These are phyloP conservation scores for Parmelia sp. DNA, from an alignment of 495 filamentous ascomycete genomes.

Conservation along the genomic window DNA sequence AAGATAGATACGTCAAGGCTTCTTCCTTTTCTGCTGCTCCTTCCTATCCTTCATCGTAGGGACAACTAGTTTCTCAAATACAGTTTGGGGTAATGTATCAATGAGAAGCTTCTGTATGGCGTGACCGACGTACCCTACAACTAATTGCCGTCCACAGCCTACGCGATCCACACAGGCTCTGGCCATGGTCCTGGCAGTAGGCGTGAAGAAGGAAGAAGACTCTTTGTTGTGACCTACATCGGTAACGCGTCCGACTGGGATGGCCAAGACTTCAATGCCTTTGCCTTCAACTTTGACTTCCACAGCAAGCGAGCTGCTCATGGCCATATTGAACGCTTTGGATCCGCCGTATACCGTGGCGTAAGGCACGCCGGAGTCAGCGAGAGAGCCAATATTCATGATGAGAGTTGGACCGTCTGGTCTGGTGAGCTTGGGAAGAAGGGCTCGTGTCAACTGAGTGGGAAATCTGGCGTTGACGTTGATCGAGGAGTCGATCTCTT, in stretches of 20 bases:
- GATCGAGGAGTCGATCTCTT: slow-evolving; percentile 29
- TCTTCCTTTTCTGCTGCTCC: not conserved
- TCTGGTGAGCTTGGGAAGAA: slow-evolving; percentile 32
- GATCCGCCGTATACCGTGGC: slow-evolving; percentile 43
- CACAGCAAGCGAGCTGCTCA: slow-evolving; percentile 32
- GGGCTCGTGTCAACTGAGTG: slow-evolving; percentile 37
- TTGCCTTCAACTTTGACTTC: slow-evolving; percentile 14
- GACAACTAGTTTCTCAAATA: not conserved
- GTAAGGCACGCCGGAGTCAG: slow-evolving; percentile 28
- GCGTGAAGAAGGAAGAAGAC: slow-evolving; percentile 1
- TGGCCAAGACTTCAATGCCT: slow-evolving; percentile 5
- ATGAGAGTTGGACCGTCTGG: slow-evolving; percentile 33
- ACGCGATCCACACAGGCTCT: slow-evolving; percentile 9
- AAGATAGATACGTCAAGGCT: not conserved
- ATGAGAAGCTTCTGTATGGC: slow-evolving; percentile 10
- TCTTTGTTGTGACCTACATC: not conserved
- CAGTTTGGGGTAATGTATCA: not conserved
- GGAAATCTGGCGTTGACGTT: slow-evolving; percentile 39
- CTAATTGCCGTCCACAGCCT: slow-evolving; percentile 8
- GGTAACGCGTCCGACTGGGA: slow-evolving; percentile 13
- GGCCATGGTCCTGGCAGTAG: slow-evolving; percentile 9
- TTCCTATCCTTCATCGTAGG: slow-evolving; percentile 7
- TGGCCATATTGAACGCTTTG: slow-evolving; percentile 42
- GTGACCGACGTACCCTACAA: slow-evolving; percentile 12
- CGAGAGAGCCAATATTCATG: slow-evolving; percentile 39